Conservation (phyloP, 257 asterid genomes). For the Fraxinus pennsylvanica region DNA sequence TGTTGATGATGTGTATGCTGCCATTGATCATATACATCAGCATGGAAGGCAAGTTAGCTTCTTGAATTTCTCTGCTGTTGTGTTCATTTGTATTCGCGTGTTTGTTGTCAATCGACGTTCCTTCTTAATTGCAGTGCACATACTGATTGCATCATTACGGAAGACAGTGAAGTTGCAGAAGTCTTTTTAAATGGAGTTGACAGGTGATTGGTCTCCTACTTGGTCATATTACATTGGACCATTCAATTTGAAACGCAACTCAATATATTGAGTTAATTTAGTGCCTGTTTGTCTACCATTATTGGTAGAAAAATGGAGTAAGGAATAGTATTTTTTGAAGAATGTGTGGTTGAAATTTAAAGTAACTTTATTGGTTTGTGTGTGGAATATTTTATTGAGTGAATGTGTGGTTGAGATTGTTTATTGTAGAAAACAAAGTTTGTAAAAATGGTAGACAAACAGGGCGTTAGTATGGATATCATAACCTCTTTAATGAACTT, state of each 20-base stretch:
- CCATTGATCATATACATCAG: slow-evolving; percentile 84
- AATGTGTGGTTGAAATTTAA: no score
- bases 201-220: slow-evolving; percentile 35
- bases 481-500: slow-evolving; percentile 12
- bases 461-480: neutral
- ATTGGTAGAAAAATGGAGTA: no score
- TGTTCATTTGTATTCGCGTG: neutral
- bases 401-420: no score
- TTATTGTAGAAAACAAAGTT: no score
- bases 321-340: no score
- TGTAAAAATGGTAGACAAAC: no score
- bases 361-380: no score
- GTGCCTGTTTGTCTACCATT: no score
- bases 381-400: no score
- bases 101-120: slow-evolving; percentile 6
- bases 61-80: neutral
- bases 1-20: slow-evolving; percentile 87
- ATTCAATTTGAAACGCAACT: neutral
- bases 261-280: neutral
- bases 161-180: slow-evolving; percentile 72
- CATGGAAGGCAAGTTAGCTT: slow-evolving; percentile 74
- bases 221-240: neutral
- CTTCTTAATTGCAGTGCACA: slow-evolving; percentile 67
- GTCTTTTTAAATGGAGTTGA: slow-evolving; percentile 63
- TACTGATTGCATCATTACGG: slow-evolving; percentile 82